These are phyloP conservation scores for Ceratocystis huliohia DNA, from an alignment of 2,329 filamentous ascomycete species.

Conservation along the genomic window DNA sequence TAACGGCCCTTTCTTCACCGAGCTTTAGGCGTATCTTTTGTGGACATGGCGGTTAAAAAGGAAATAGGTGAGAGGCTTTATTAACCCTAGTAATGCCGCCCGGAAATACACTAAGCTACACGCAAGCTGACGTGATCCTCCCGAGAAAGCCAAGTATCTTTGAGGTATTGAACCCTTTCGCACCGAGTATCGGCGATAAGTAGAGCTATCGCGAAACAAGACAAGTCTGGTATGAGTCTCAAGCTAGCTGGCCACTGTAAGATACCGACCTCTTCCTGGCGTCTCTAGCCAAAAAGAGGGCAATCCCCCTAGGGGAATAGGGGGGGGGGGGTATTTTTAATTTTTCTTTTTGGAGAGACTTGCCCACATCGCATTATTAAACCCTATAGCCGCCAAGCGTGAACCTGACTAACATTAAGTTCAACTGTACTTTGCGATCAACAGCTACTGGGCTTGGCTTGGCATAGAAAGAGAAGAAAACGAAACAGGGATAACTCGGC, in stretches of 20 bases:
- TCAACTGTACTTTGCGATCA: not conserved
- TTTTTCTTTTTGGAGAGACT: not conserved
- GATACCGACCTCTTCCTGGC: not conserved
- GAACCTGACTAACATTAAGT: not conserved
- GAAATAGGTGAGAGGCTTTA: not conserved
- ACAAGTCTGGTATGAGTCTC: not conserved
- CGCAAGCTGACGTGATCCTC: conserved; percentile 3
- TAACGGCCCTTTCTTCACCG: not conserved
- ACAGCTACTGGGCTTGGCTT: not conserved
- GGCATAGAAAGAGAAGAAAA: not conserved
- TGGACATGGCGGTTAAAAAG: not conserved
- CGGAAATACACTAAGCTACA: conserved; percentile 3
- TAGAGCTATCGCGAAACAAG: not conserved
- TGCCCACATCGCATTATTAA: not conserved
- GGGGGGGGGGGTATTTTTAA: no score
- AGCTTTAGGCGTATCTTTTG: not conserved
- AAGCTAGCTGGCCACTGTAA: not conserved
- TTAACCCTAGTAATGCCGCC: not conserved
- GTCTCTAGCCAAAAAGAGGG: no score
- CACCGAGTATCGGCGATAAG: not conserved
- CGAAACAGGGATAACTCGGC: conserved; percentile 2
- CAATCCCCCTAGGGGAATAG: no score
- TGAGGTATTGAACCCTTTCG: conserved; percentile 5
- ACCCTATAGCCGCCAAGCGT: not conserved
- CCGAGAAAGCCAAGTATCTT: conserved; percentile 5